Percentiles rank a stretch among this genome's conserved stretches.
Evolutionary conservation across 1,284 basidiomycete species (phyloP).

Genomic region (Microbotryum saponariae): DNA sequence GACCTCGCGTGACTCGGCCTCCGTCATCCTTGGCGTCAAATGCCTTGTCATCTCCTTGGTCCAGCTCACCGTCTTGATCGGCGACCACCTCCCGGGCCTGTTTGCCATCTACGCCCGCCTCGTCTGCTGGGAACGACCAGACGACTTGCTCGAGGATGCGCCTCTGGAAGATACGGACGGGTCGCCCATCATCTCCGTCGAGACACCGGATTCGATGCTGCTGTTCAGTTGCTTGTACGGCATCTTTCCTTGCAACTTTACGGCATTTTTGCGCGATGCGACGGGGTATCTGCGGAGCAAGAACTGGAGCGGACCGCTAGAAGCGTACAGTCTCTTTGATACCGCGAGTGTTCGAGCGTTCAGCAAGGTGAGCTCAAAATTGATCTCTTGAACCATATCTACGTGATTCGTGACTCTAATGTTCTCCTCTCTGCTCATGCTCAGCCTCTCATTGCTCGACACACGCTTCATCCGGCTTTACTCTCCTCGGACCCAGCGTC

Average conservation of each 20-base stretch:
- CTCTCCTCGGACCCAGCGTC: constrained; percentile 56
- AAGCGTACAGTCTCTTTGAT: constrained; percentile 61
- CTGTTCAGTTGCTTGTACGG: constrained; percentile 73
- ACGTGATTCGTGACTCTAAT: not conserved
- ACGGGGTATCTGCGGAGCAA: constrained; percentile 53
- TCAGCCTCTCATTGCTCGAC: constrained; percentile 60
- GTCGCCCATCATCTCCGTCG: not conserved
- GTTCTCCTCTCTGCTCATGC: not conserved
- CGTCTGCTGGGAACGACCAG: constrained; percentile 21
- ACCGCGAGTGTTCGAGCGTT: constrained; percentile 57
- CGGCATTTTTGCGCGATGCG: constrained; percentile 64
- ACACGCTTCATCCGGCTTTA: constrained; percentile 64
- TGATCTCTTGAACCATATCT: constrained; percentile 17
- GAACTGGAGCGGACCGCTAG: constrained; percentile 51
- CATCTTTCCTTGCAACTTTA: constrained; percentile 73
- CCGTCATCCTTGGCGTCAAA: constrained; percentile 18
- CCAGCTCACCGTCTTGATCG: constrained; percentile 26
- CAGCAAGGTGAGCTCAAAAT: constrained; percentile 53
- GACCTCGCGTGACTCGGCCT: constrained; percentile 3
- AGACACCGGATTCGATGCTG: constrained; percentile 34
- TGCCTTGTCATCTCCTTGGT: constrained; percentile 26
- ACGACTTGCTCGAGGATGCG: not conserved
- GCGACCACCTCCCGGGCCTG: constrained; percentile 13
- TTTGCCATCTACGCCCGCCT: constrained; percentile 21
- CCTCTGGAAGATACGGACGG: not conserved